Conservation (phyloP, 106 monocot genomes). For the Dendrobium catenatum region DNA sequence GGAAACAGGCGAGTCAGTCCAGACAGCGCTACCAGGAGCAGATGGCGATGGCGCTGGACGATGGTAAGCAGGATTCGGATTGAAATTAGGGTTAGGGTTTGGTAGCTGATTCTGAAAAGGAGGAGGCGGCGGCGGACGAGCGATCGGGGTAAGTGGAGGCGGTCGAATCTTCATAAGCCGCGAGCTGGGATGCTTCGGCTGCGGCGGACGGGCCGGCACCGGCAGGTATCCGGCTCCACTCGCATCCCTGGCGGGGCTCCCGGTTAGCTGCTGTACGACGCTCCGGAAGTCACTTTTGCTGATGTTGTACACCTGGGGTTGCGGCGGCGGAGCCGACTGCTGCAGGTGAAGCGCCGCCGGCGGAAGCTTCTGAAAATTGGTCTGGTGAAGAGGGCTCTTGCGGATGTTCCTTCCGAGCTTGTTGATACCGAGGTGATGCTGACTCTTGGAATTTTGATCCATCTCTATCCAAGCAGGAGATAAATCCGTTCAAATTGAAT, state of each 20-base stretch:
- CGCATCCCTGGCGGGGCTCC: constrained; percentile 43
- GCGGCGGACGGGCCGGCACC: constrained; percentile 21
- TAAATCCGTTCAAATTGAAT: not conserved
- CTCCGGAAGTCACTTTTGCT: constrained; percentile 52
- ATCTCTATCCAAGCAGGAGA: not conserved
- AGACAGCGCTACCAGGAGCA: constrained; percentile 6
- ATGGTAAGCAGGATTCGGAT: constrained; percentile 5
- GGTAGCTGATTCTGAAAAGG: constrained; percentile 14
- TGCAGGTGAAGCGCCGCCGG: not conserved
- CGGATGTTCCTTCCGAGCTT: constrained; percentile 34
- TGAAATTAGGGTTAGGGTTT: constrained; percentile 19
- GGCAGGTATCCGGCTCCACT: constrained; percentile 3
- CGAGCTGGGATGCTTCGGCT: constrained; percentile 33
- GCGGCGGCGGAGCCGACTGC: constrained; percentile 12
- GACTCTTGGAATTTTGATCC: constrained; percentile 13
- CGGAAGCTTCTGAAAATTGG: not conserved
- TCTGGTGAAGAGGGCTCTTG: constrained; percentile 29
- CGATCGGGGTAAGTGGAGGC: constrained; percentile 49
- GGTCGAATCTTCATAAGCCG: constrained; percentile 77
- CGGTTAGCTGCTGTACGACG: constrained; percentile 78
- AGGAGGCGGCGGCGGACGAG: constrained; percentile 19
- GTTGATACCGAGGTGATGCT: constrained; percentile 32
- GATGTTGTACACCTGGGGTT: constrained; percentile 68
- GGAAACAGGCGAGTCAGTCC: constrained; percentile 56
- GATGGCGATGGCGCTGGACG: constrained; percentile 4